These are phyloP conservation scores for Penicillium paradoxum DNA, from an alignment of 495 filamentous ascomycete genomes.

Conservation along the genomic window DNA sequence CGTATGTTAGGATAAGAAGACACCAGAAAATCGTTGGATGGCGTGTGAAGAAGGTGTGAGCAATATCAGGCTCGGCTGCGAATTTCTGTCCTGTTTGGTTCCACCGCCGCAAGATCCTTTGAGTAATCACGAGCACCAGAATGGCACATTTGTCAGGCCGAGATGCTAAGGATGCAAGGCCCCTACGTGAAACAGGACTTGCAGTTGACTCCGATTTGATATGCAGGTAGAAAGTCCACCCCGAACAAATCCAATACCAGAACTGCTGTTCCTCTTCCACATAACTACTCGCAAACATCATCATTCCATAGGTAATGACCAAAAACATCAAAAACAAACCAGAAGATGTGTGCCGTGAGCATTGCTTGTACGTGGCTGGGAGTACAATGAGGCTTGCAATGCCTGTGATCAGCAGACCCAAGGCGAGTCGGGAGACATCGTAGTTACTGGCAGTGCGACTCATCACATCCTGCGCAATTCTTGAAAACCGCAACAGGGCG, in stretches of 20 bases:
- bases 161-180: background rate
- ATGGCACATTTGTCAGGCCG: conserved; percentile 13
- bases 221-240: conserved; percentile 66
- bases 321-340: conserved; percentile 31
- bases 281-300: conserved; percentile 98
- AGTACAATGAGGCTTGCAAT: conserved; percentile 37
- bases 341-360: conserved; percentile 18
- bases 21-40: conserved; percentile 66
- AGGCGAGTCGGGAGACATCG: conserved; percentile 55
- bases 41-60: conserved; percentile 56
- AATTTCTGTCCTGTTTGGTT: conserved; percentile 97
- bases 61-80: conserved; percentile 81
- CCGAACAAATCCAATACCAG: conserved; percentile 88
- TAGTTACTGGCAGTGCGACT: conserved; percentile 90
- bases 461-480: conserved; percentile 66
- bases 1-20: conserved; percentile 67
- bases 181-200: background rate
- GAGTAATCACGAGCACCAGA: conserved; percentile 30
- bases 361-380: conserved; percentile 17
- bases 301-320: conserved; percentile 59
- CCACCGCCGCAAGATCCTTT: conserved; percentile 71
- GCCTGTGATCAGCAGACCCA: conserved; percentile 48
- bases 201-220: conserved; percentile 40
- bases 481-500: conserved; percentile 53
- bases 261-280: conserved; percentile 98